Percentiles rank a stretch among this genome's conserved stretches.
These are phyloP conservation scores for Rosa rugosa DNA, from an alignment of 306 rosid genomes.

Conservation along the genomic window DNA sequence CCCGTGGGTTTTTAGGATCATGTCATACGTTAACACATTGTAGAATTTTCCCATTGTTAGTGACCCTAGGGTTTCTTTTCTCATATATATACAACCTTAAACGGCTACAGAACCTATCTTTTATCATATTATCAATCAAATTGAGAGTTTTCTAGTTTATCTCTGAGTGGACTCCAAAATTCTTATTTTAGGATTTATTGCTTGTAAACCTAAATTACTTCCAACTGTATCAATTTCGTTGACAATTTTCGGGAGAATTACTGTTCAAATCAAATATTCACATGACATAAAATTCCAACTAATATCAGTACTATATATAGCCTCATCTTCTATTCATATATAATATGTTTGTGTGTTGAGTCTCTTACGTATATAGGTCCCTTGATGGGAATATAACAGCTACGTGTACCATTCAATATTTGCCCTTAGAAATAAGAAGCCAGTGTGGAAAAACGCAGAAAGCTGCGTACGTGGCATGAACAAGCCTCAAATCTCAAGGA, in stretches of 20 bases:
- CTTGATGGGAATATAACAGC: conserved; percentile 10
- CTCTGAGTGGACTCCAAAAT: no score
- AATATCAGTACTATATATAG: background rate
- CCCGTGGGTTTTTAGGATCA: no score
- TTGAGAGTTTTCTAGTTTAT: no score
- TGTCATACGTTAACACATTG: no score
- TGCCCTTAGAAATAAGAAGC: background rate
- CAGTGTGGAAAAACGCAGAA: conserved; percentile 21
- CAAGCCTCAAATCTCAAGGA: conserved; percentile 34
- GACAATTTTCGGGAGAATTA: background rate
- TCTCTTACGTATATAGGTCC: background rate
- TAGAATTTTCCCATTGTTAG: no score
- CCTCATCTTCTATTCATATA: background rate
- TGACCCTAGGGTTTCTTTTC: no score
- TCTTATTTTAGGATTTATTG: no score
- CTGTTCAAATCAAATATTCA: background rate
- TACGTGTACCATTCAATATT: background rate
- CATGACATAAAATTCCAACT: background rate
- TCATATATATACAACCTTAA: no score
- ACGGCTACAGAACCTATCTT: no score
- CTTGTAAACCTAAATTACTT: no score
- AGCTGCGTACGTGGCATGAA: background rate
- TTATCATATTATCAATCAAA: no score
- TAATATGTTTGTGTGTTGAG: background rate
- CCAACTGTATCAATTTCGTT: no score